Conservation (phyloP, 495 filamentous ascomycete genomes). For the Neurospora pannonica region DNA sequence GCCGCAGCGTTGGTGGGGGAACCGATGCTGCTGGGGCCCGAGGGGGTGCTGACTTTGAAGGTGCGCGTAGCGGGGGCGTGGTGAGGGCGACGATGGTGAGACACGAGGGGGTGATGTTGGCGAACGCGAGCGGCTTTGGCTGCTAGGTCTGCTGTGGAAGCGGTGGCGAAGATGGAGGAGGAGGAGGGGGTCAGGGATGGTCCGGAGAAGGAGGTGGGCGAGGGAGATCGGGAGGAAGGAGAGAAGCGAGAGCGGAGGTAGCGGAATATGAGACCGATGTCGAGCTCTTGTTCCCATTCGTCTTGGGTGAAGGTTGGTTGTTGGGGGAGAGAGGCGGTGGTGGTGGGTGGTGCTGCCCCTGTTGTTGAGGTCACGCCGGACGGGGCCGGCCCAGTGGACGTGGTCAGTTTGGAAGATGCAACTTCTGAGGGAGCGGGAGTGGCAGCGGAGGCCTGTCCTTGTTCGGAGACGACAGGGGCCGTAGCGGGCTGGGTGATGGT, state of each 20-base stretch:
- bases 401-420: background rate
- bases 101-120: conserved; percentile 76
- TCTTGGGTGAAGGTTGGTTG: conserved; percentile 42
- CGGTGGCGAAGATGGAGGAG: conserved; percentile 30
- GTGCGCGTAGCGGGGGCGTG: conserved; percentile 37
- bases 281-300: conserved; percentile 83
- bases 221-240: conserved; percentile 20
- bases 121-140: conserved; percentile 74
- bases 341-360: background rate
- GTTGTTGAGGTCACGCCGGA: background rate
- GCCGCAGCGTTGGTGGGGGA: background rate
- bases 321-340: background rate
- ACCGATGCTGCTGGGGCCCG: conserved; percentile 18
- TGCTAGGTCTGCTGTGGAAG: conserved; percentile 52
- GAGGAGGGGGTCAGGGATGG: conserved; percentile 9
- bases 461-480: background rate
- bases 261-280: conserved; percentile 79
- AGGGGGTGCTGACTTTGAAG: conserved; percentile 41
- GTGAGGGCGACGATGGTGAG: conserved; percentile 35
- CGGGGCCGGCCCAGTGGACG: background rate
- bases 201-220: conserved; percentile 28
- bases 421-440: background rate
- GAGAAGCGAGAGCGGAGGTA: conserved; percentile 70
- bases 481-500: conserved; percentile 30
- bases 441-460: background rate